phyloP scores from a whole-genome alignment of 192 early-diverging fungal genomes.

The Dissophora ornata region DNA sequence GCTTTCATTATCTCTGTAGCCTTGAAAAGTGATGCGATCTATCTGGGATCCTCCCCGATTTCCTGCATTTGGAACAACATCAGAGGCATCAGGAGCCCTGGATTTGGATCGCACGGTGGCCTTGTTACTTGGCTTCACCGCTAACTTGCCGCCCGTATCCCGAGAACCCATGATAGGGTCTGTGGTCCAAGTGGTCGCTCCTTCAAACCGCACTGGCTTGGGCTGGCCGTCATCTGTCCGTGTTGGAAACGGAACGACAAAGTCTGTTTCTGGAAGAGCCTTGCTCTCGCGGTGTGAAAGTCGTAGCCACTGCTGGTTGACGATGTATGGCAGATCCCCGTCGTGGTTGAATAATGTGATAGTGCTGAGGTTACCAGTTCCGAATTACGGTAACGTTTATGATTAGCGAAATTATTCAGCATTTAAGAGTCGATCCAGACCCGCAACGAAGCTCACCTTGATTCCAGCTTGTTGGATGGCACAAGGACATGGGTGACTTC shows the following conservation, averaged over 20 bases:
- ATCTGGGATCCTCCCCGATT: too few relatives aligned
- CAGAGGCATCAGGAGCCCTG: not conserved
- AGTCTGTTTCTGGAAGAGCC: slow-evolving; percentile 22
- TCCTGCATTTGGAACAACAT: not conserved
- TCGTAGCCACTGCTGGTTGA: slow-evolving; percentile 34
- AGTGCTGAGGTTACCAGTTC: slow-evolving; percentile 14
- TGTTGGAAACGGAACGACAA: slow-evolving; percentile 44
- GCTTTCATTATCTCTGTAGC: not conserved
- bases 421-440: too few relatives aligned
- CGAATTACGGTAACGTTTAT: too few relatives aligned
- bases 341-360: slow-evolving; percentile 13
- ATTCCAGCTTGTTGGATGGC: slow-evolving; percentile 20
- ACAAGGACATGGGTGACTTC: slow-evolving; percentile 43
- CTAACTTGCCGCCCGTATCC: not conserved
- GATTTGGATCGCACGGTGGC: slow-evolving; percentile 9
- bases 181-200: slow-evolving; percentile 28
- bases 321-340: slow-evolving; percentile 19
- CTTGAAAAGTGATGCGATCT: too few relatives aligned
- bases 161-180: not conserved
- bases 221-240: slow-evolving; percentile 20
- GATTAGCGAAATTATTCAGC: too few relatives aligned
- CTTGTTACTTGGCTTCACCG: not conserved
- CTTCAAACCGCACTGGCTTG: slow-evolving; percentile 6
- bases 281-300: slow-evolving; percentile 19
- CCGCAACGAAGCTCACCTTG: slow-evolving; percentile 10